These are phyloP conservation scores for Persicaria maculosa DNA, from an alignment of 148 eudicot species.

Conservation along the genomic window DNA sequence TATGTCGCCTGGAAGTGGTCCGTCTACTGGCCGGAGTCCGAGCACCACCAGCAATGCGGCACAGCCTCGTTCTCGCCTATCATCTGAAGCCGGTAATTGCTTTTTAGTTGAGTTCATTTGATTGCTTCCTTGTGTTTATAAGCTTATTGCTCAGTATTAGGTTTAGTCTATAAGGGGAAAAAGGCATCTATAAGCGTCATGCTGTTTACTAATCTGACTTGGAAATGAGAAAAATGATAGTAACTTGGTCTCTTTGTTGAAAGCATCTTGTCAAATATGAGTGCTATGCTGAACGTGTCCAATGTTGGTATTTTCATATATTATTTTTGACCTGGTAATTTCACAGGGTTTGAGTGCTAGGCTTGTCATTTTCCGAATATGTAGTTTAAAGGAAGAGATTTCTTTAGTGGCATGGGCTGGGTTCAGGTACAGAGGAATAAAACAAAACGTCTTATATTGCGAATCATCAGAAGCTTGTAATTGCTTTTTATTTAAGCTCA, in stretches of 20 bases:
- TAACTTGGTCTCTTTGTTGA: not conserved
- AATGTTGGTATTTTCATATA: not conserved
- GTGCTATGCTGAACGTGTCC: slow-evolving; percentile 6
- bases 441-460: too few relatives aligned
- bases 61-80: slow-evolving; percentile 56
- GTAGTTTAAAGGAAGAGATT: not conserved
- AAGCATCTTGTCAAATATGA: not conserved
- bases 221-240: not conserved
- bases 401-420: not conserved
- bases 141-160: not conserved
- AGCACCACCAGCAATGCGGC: slow-evolving; percentile 15
- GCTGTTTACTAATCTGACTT: not conserved
- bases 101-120: not conserved
- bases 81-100: slow-evolving; percentile 59
- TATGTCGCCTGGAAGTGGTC: slow-evolving; percentile 50
- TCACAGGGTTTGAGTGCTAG: not conserved
- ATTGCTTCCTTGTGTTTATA: not conserved
- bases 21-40: slow-evolving; percentile 44
- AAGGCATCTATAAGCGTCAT: too few relatives aligned
- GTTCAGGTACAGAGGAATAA: not conserved
- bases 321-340: not conserved
- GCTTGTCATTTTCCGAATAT: not conserved
- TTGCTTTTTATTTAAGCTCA: too few relatives aligned
- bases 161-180: not conserved
- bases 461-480: not conserved